Percentiles rank a stretch among this genome's conserved stretches.
These are phyloP conservation scores for Stagonosporopsis rhizophila DNA, from an alignment of 2,329 filamentous ascomycete genomes.

Conservation along the genomic window DNA sequence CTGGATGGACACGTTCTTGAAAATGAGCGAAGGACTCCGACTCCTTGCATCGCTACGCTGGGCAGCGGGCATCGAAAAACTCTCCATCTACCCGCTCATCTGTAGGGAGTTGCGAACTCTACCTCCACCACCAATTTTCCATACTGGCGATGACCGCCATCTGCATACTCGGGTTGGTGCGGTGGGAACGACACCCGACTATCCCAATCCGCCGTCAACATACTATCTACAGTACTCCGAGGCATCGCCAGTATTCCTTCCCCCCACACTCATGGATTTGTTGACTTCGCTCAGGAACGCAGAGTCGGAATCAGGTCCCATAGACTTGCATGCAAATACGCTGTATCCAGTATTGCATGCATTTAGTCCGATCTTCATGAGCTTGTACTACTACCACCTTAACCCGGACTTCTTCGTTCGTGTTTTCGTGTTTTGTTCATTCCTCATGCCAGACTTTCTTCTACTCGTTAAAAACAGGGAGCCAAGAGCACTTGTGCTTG, in stretches of 20 bases:
- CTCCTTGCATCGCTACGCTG: conserved; percentile 41
- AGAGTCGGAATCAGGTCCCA: conserved; percentile 11
- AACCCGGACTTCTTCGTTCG: conserved; percentile 40
- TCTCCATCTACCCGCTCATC: conserved; percentile 39
- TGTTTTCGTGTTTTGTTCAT: conserved; percentile 39
- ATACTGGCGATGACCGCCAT: conserved; percentile 13
- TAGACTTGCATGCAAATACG: conserved; percentile 31
- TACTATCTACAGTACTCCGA: conserved; percentile 22
- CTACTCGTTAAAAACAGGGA: conserved; percentile 31
- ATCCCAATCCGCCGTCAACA: conserved; percentile 38
- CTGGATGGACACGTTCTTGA: conserved; percentile 36
- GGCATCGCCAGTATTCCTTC: conserved; percentile 35
- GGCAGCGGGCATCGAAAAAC: conserved; percentile 41
- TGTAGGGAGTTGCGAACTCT: conserved; percentile 37
- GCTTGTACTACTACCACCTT: conserved; percentile 42
- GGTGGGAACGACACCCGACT: conserved; percentile 28
- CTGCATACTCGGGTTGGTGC: conserved; percentile 22
- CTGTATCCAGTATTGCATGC: conserved; percentile 40
- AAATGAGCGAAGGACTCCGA: conserved; percentile 42
- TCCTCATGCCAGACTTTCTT: conserved; percentile 40
- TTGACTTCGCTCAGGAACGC: conserved; percentile 26
- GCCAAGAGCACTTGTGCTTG: conserved; percentile 35
- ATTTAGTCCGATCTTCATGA: conserved; percentile 43
- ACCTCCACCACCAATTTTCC: conserved; percentile 36
- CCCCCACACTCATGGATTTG: conserved; percentile 35